phyloP scores from a whole-genome alignment of 192 early-diverging fungal species.

The Bifiguratus adelaidae region DNA sequence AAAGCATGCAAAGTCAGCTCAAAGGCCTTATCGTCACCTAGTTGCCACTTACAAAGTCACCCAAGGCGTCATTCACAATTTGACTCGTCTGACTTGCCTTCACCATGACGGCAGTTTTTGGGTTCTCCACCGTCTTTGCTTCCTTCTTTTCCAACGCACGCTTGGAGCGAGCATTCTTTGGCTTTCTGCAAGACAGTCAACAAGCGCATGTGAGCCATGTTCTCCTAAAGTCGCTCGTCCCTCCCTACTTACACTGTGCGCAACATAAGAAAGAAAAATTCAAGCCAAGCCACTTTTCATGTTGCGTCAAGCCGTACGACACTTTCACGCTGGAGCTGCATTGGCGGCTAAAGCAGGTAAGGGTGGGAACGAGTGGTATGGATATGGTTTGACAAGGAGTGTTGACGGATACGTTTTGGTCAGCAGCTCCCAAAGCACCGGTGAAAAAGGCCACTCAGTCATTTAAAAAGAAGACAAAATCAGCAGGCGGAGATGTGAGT shows the following conservation, averaged over 20 bases:
- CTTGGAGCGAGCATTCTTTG: slow-evolving; percentile 83
- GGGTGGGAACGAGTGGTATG: no score
- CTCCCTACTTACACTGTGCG: no score
- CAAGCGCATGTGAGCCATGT: no score
- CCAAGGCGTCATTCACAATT: slow-evolving; percentile 71
- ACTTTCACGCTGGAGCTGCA: no score
- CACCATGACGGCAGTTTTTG: slow-evolving; percentile 85
- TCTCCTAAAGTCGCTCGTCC: no score
- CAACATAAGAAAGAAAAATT: no score
- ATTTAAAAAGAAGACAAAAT: slow-evolving; percentile 4
- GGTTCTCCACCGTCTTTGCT: slow-evolving; percentile 83
- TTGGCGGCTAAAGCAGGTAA: no score
- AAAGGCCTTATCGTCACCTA: no score
- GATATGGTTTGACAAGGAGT: no score
- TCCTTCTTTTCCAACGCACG: slow-evolving; percentile 80
- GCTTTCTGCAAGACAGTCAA: no score
- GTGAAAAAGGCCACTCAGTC: slow-evolving; percentile 3
- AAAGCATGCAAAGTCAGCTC: not conserved
- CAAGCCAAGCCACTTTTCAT: no score
- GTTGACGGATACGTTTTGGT: not conserved
- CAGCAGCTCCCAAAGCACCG: slow-evolving; percentile 2
- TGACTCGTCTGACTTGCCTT: slow-evolving; percentile 80
- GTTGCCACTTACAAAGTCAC: slow-evolving; percentile 64
- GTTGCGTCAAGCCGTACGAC: no score
- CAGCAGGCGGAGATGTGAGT: not conserved